These are phyloP conservation scores for Hanseniaspora lindneri DNA, from an alignment of 805 yeast genomes.

Conservation along the genomic window DNA sequence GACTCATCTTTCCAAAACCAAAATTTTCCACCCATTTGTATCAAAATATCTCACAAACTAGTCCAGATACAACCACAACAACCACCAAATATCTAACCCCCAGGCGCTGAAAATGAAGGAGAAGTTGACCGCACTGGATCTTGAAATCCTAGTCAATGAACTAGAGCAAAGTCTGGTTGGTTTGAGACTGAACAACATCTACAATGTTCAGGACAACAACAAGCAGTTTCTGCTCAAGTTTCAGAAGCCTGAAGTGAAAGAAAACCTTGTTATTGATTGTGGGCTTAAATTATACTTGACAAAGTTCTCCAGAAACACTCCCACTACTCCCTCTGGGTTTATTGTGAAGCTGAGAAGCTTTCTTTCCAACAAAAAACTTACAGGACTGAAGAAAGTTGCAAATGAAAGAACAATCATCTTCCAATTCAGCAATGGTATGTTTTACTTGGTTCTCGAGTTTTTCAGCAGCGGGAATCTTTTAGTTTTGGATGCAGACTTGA, in stretches of 20 bases:
- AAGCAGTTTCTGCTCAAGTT: conserved; percentile 72
- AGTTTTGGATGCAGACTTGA: conserved; percentile 54
- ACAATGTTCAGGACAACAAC: conserved; percentile 59
- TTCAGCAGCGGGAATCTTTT: conserved; percentile 91
- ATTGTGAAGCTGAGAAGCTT: conserved; percentile 79
- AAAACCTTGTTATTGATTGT: conserved; percentile 64
- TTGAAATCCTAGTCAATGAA: conserved; percentile 60
- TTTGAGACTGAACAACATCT: conserved; percentile 70
- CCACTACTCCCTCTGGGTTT: conserved; percentile 73
- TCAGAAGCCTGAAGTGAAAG: conserved; percentile 70
- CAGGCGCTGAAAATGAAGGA: conserved; percentile 54
- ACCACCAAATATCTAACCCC: too few relatives aligned
- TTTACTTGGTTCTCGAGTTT: conserved; percentile 72
- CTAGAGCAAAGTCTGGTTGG: conserved; percentile 45
- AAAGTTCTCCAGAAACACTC: conserved; percentile 66
- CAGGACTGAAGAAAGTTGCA: conserved; percentile 60
- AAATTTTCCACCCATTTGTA: too few relatives aligned
- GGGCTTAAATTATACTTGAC: conserved; percentile 75
- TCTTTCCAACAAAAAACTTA: conserved; percentile 64
- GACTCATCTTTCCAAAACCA: too few relatives aligned
- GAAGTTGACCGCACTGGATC: conserved; percentile 73
- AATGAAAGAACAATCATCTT: conserved; percentile 75
- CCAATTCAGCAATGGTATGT: conserved; percentile 71
- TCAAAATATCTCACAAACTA: too few relatives aligned
- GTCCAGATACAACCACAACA: too few relatives aligned